phyloP scores from a whole-genome alignment of 2,329 filamentous ascomycete genomes.

The Bertia moriformis region DNA sequence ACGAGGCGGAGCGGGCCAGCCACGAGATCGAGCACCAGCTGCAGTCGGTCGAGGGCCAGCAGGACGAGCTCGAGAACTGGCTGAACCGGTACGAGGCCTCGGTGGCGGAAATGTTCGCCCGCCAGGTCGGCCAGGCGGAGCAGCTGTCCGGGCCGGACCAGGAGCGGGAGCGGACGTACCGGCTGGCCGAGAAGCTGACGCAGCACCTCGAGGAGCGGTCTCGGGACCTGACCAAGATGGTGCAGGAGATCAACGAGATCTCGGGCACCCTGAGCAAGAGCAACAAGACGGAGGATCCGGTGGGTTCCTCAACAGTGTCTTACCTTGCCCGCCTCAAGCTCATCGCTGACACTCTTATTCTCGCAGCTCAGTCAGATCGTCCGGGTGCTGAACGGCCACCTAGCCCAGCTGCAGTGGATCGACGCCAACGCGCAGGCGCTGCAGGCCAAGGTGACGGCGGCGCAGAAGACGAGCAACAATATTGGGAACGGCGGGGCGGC shows the following conservation, averaged over 20 bases:
- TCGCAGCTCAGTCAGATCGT: constrained; percentile 81
- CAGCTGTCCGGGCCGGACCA: constrained; percentile 77
- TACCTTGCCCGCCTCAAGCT: constrained; percentile 1
- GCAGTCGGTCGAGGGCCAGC: constrained; percentile 75
- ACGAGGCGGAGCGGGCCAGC: constrained; percentile 84
- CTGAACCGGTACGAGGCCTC: constrained; percentile 83
- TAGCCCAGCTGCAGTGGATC: constrained; percentile 84
- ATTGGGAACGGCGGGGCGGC: constrained; percentile 40
- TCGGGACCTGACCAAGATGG: constrained; percentile 85
- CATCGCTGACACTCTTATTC: constrained; percentile 1
- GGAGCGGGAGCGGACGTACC: constrained; percentile 90
- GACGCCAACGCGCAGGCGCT: constrained; percentile 71
- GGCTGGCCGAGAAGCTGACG: constrained; percentile 82
- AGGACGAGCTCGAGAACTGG: constrained; percentile 77
- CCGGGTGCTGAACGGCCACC: constrained; percentile 81
- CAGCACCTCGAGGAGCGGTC: constrained; percentile 87
- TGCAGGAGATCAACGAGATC: constrained; percentile 91
- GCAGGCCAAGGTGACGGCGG: constrained; percentile 66
- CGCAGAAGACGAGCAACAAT: constrained; percentile 64
- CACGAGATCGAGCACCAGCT: constrained; percentile 89
- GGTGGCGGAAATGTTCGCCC: constrained; percentile 74
- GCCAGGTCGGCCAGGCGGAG: constrained; percentile 61
- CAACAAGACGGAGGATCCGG: constrained; percentile 73
- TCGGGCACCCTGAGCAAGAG: constrained; percentile 81
- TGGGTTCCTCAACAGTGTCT: constrained; percentile 29